Evolutionary conservation across 2,329 filamentous ascomycete genomes (phyloP).

Genomic region (Cladorrhinum sp.): DNA sequence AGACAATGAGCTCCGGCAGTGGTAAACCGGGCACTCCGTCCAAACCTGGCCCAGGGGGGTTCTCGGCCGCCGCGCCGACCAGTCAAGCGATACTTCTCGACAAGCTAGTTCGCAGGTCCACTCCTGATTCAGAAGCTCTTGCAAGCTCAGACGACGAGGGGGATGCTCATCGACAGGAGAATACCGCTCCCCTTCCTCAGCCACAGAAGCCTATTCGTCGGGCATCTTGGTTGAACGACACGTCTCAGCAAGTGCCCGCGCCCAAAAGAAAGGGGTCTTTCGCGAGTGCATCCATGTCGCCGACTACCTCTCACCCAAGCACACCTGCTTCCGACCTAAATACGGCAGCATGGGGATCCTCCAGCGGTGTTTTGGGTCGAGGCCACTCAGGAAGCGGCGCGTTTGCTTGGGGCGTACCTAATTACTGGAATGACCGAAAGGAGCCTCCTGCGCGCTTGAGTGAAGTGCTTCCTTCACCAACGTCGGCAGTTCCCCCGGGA

Average conservation of each 20-base stretch:
- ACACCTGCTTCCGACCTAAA: slow-evolving; percentile 69
- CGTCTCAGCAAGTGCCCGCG: slow-evolving; percentile 53
- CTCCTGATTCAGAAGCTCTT: slow-evolving; percentile 89
- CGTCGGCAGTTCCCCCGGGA: slow-evolving; percentile 54
- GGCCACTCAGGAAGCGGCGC: slow-evolving; percentile 44
- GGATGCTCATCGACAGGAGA: slow-evolving; percentile 61
- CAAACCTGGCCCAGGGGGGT: slow-evolving; percentile 50
- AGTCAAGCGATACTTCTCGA: slow-evolving; percentile 68
- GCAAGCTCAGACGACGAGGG: slow-evolving; percentile 92
- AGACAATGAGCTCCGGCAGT: slow-evolving; percentile 50
- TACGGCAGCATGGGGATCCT: slow-evolving; percentile 51
- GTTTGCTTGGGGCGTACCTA: slow-evolving; percentile 75
- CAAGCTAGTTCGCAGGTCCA: slow-evolving; percentile 78
- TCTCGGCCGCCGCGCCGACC: slow-evolving; percentile 48
- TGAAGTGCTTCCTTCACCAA: slow-evolving; percentile 74
- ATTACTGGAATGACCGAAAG: slow-evolving; percentile 78
- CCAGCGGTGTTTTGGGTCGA: slow-evolving; percentile 48
- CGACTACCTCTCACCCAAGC: slow-evolving; percentile 74
- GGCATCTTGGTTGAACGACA: slow-evolving; percentile 84
- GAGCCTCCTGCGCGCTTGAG: slow-evolving; percentile 71
- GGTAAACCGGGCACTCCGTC: slow-evolving; percentile 49
- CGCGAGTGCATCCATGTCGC: slow-evolving; percentile 71
- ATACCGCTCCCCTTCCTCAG: slow-evolving; percentile 45
- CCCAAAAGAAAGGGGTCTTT: slow-evolving; percentile 74
- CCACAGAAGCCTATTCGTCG: slow-evolving; percentile 65